Conservation (phyloP, 805 yeast genomes). For the Pichia insulana region DNA sequence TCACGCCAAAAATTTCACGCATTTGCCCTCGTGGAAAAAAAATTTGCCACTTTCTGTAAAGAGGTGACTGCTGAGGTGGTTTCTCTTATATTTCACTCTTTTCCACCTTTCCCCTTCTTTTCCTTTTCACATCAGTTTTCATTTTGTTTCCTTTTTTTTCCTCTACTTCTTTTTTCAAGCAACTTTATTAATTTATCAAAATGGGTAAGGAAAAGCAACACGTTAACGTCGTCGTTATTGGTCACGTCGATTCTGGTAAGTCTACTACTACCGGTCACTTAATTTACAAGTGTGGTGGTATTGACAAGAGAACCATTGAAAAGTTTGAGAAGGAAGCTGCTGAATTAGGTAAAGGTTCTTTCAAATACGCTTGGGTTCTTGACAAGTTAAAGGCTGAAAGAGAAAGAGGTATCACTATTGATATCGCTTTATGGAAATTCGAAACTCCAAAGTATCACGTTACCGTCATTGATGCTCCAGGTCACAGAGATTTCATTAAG, state of each 20-base stretch:
- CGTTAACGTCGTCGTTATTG: conserved; percentile 99
- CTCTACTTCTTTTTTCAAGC: not conserved
- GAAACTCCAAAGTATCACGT: conserved; percentile 85
- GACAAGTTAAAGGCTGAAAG: conserved; percentile 95
- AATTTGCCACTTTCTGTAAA: too few relatives aligned
- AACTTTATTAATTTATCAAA: conserved; percentile 7
- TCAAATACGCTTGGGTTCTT: conserved; percentile 96
- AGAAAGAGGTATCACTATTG: conserved; percentile 95
- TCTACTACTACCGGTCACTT: conserved; percentile 99
- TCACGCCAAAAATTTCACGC: conserved; percentile 3
- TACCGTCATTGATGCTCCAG: conserved; percentile 92
- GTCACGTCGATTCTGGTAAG: conserved; percentile 99
- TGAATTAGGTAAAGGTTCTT: conserved; percentile 94
- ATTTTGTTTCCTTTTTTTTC: not conserved
- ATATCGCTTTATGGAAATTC: conserved; percentile 88
- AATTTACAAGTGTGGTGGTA: conserved; percentile 99
- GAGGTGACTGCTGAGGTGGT: not conserved
- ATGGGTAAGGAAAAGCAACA: conserved; percentile 93
- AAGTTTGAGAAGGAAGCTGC: conserved; percentile 98
- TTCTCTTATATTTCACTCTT: not conserved
- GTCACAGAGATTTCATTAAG: conserved; percentile 95
- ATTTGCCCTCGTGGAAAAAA: not conserved
- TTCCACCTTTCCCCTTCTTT: conserved; percentile 1
- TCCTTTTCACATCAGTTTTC: conserved; percentile 1
- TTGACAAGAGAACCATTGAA: conserved; percentile 97